A percentile compares a stretch with the other conserved stretches of the same genome.
phyloP scores from a whole-genome alignment of 768 basidiomycete species.

The Coprinopsis marcescibilis region DNA sequence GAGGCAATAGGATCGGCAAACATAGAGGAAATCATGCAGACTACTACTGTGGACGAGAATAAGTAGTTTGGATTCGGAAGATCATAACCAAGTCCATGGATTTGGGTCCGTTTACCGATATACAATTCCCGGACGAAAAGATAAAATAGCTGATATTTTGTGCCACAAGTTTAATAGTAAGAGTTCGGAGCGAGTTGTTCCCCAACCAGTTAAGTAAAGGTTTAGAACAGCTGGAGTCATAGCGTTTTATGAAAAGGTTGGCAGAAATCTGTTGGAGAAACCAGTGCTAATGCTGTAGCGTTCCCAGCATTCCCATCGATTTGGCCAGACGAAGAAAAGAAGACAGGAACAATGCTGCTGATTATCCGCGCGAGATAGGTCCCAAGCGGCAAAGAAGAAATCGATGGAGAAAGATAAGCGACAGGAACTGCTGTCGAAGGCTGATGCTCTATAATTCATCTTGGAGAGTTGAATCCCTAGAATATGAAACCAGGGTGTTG shows the following conservation, averaged over 20 bases:
- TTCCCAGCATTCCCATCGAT: not conserved
- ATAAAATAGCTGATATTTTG: not conserved
- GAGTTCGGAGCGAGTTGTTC: too few relatives aligned
- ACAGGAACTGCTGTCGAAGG: not conserved
- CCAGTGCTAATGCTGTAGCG: not conserved
- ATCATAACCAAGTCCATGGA: not conserved
- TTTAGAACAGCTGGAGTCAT: not conserved
- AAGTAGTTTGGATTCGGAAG: not conserved
- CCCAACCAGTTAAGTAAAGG: not conserved
- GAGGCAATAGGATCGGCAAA: not conserved
- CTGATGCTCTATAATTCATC: not conserved
- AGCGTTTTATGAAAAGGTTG: not conserved
- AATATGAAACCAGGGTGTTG: not conserved
- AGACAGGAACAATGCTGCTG: too few relatives aligned
- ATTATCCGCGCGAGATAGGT: not conserved
- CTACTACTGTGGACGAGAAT: not conserved
- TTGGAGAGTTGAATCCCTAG: conserved; percentile 1
- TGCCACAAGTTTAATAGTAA: too few relatives aligned
- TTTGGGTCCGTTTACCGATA: conserved; percentile 1
- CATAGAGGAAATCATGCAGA: not conserved
- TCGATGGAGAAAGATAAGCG: not conserved
- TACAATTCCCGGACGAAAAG: not conserved
- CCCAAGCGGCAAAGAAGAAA: not conserved
- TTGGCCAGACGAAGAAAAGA: not conserved
- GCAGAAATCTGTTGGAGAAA: not conserved